Percentiles rank a stretch among this genome's conserved stretches.
phyloP scores from a whole-genome alignment of 352 stramenopile species.

The Phytophthora constricta region DNA sequence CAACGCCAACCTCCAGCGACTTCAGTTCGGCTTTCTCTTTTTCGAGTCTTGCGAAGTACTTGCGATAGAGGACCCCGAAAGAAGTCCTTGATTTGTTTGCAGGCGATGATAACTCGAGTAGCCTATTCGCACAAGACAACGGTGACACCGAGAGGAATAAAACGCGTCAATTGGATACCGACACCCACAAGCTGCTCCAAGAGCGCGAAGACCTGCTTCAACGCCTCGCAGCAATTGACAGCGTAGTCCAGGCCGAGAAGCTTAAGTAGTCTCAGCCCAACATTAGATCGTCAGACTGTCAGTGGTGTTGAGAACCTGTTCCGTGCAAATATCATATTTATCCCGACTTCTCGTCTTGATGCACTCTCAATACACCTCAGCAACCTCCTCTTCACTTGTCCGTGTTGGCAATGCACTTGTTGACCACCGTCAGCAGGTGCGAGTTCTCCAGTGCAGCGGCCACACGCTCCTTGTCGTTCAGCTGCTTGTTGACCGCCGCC shows the following conservation, averaged over 20 bases:
- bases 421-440: conserved; percentile 95
- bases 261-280: conserved; percentile 8
- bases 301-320: conserved; percentile 11
- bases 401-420: conserved; percentile 95
- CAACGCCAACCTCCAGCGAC: conserved; percentile 1
- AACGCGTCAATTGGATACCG: conserved; percentile 1
- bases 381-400: conserved; percentile 65
- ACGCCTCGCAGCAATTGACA: conserved; percentile 51
- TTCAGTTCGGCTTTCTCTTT: conserved; percentile 1
- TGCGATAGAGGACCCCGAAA: conserved; percentile 41
- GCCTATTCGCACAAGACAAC: not conserved
- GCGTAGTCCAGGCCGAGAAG: conserved; percentile 29
- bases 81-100: conserved; percentile 42
- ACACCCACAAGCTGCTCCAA: conserved; percentile 37
- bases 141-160: no score
- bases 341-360: conserved; percentile 12
- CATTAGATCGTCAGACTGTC: conserved; percentile 1
- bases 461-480: conserved; percentile 97
- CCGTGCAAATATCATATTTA: conserved; percentile 42
- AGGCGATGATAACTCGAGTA: conserved; percentile 8
- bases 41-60: conserved; percentile 33
- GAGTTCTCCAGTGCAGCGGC: conserved; percentile 96
- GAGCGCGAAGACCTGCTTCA: conserved; percentile 46
- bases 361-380: not conserved
- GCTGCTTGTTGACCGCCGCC: conserved; percentile 96